Base-by-base conservation (phyloP, 129 eudicot species). In the Cynara cardunculus region DNA sequence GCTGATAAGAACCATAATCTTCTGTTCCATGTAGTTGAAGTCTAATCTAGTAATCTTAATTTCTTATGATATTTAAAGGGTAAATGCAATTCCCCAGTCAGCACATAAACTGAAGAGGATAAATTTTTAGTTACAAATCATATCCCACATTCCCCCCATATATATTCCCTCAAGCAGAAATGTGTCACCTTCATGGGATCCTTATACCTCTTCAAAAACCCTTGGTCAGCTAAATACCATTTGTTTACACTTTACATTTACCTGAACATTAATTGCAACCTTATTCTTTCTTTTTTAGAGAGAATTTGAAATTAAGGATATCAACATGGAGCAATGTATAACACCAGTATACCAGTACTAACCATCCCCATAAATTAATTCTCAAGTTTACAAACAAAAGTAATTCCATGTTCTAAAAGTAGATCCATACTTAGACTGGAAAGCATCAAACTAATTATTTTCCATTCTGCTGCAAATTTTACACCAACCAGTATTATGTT, bases 381-480 rank as follows among this genome's bases (percentile, higher is more conserved):
- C 31, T 34, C 46, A 75, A 31, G 2, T 75, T 19, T 2, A 76
- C 71, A 77, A 19, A 27, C 31, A 4, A 53, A 44, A 49, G 21
- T n/a, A n/a, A 41, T 3, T 56, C 11, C 68, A 26, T n/a, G 18
- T 39, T 81, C 30, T 25, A 73, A 19, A 73, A 62, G 49, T 28
- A 81, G 73, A 81, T 73, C 72, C 24, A 62, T 21, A 73, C 67
- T 41, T 7, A 39, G 84, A 67, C 74, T 28, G 3, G 21, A 41
- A 62, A 13, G 1, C 67, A 73, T 14, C 74, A 73, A 73, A n/a
- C n/a, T 37, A 39, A 19, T 12, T 64, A 12, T 19, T 22, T 12
- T 30, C 32, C 9, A 25, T 44, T 41, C 14, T 39, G 77, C 26
- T 28, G 70, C 25, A 18, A 53, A 75, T 16, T 59, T 11, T 28